Evolutionary conservation across 176 grass and related monocot species (phyloP).

Genomic region (Cenchrus fungigraminus): DNA sequence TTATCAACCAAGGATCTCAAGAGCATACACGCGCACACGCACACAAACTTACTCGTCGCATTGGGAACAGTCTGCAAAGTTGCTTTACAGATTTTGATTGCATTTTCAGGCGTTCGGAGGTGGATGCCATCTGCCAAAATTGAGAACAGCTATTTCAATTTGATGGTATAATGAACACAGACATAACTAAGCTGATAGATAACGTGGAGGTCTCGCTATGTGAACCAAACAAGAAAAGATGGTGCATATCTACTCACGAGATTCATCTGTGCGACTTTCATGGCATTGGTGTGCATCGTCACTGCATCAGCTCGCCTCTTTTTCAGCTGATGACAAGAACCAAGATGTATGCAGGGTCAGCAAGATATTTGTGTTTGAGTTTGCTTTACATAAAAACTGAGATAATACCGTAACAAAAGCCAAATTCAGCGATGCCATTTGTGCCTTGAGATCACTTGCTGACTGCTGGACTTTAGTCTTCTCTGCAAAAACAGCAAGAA

Average conservation of each 20-base stretch:
- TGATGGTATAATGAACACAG: neutral
- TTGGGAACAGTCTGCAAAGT: constrained; percentile 82
- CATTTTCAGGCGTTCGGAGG: constrained; percentile 70
- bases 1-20: neutral
- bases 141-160: constrained; percentile 22
- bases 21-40: neutral
- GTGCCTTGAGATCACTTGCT: constrained; percentile 57
- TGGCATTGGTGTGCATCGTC: constrained; percentile 45
- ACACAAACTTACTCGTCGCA: constrained; percentile 68
- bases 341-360: constrained; percentile 21
- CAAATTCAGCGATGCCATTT: constrained; percentile 52
- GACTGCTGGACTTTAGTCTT: constrained; percentile 67
- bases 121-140: constrained; percentile 78
- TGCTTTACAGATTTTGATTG: constrained; percentile 92
- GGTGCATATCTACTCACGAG: constrained; percentile 42
- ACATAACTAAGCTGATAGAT: constrained; percentile 19
- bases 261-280: constrained; percentile 57
- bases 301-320: constrained; percentile 43
- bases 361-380: neutral
- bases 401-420: constrained; percentile 64
- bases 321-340: constrained; percentile 47
- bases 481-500: constrained; percentile 50
- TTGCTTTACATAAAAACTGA: constrained; percentile 22
- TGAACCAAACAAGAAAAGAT: neutral
- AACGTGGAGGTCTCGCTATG: neutral